Percentiles rank a stretch among this genome's conserved stretches.
Evolutionary conservation across 2,329 filamentous ascomycete genomes (phyloP).

Genomic region (Neofusicoccum laricinum): DNA sequence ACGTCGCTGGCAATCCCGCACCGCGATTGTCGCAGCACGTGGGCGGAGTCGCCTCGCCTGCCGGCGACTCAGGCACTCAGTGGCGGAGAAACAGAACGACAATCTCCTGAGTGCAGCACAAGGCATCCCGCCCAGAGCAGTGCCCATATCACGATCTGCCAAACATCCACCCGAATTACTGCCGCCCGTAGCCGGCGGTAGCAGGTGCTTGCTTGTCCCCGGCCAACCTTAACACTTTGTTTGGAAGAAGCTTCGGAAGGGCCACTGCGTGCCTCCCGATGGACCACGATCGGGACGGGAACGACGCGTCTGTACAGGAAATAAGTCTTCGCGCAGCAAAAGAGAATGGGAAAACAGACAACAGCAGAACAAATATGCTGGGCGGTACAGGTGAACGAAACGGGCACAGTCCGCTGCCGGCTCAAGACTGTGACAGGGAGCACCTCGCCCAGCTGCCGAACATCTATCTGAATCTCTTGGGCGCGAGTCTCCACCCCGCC

Average conservation of each 20-base stretch:
- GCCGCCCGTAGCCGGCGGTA: neutral
- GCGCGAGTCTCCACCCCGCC: neutral
- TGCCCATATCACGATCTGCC: neutral
- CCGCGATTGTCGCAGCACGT: neutral
- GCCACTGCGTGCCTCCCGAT: neutral
- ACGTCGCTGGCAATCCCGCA: neutral
- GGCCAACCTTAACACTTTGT: neutral
- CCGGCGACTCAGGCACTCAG: neutral
- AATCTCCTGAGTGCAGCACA: slow-evolving; percentile 5
- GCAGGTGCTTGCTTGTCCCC: neutral
- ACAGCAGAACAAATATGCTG: neutral
- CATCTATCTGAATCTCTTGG: slow-evolving; percentile 14
- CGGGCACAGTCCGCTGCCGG: neutral
- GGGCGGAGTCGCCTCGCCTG: neutral
- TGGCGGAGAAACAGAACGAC: slow-evolving; percentile 12
- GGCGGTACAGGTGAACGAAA: neutral
- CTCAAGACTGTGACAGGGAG: neutral
- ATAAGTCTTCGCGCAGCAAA: neutral
- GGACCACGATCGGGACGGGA: neutral
- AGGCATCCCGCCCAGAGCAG: slow-evolving; percentile 2
- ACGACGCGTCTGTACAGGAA: neutral
- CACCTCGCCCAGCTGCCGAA: neutral
- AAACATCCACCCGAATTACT: neutral
- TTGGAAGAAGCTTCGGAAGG: neutral
- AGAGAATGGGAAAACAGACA: neutral